Base-by-base conservation (phyloP, 2,329 filamentous ascomycete species). In the Trichophyton rubrum region DNA sequence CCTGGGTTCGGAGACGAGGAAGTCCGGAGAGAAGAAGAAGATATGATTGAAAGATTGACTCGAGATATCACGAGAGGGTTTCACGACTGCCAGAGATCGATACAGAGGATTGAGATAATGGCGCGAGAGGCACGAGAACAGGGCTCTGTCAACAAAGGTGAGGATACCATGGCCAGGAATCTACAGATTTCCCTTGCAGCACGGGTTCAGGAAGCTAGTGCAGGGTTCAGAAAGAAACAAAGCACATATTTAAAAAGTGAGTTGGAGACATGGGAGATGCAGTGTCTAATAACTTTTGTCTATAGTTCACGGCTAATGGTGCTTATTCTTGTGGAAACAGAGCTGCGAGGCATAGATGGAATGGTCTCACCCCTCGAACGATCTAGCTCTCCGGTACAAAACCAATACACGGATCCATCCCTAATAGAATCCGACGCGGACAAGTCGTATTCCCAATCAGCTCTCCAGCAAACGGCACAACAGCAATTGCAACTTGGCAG, bases 1-100 rank as follows among this genome's bases (percentile, higher is more conserved):
- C 93, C 93, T 0, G 91, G 92, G 30, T 99, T 99, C 75, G 90
- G 97, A 70, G 93, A 99, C 68, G 92, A 97, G 67, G 89, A 90
- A 60, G 83, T 90, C 47, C 93, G 96, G 76, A 86, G 80, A 71
- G 82, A 83, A 63, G 93, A 99, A 72, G 93, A 97, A 76, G 78
- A 83, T 58, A 86, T 95, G 71, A 99, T 99, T 68, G 93, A 99
- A 77, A 80, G 80, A 64, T 78, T 97, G 68, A 99, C 93, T 0
- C 89, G 95, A 74, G 84, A 88, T 63, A 93, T 99, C 69, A 99
- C 93, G 1, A 84, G 84, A 63, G 83, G 84, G 49, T 99, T 99
- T 70, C 90, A 96, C 69, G 83, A 87, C 59, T 99, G 93, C 72
- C 91, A 97, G 73, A 83, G 84, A 62, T 87, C 88, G 61, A 96